Percentiles rank a stretch among this genome's conserved stretches.
Conservation (phyloP, 2,329 filamentous ascomycete species). For the Botrytis elliptica region DNA sequence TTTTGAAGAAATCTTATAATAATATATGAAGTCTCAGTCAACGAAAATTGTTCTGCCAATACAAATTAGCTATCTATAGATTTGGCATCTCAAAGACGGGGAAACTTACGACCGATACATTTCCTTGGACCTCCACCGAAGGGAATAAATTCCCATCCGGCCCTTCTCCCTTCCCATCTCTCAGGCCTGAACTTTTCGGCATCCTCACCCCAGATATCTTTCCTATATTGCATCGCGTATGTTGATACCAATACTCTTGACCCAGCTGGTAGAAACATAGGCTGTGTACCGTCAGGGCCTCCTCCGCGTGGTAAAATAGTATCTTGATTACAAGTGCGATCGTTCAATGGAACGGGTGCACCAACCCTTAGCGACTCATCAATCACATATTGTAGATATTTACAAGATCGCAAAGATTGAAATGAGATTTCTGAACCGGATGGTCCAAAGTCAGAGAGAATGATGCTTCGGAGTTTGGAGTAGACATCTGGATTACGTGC, state of each 20-base stretch:
- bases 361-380: slow-evolving; percentile 45
- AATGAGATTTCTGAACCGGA: slow-evolving; percentile 18
- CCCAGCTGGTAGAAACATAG: slow-evolving; percentile 39
- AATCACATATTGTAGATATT: slow-evolving; percentile 30
- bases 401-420: slow-evolving; percentile 24
- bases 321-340: slow-evolving; percentile 48
- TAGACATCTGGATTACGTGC: slow-evolving; percentile 23
- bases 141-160: slow-evolving; percentile 70
- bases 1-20: slow-evolving; percentile 36
- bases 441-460: slow-evolving; percentile 40
- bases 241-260: slow-evolving; percentile 26
- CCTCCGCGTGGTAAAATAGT: slow-evolving; percentile 41
- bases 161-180: slow-evolving; percentile 49
- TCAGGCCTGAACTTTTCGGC: slow-evolving; percentile 37
- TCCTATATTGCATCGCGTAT: slow-evolving; percentile 39
- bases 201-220: slow-evolving; percentile 65
- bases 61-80: slow-evolving; percentile 16
- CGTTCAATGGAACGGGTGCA: slow-evolving; percentile 53
- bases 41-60: slow-evolving; percentile 34
- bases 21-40: slow-evolving; percentile 36
- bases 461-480: slow-evolving; percentile 42
- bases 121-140: slow-evolving; percentile 69
- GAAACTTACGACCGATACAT: slow-evolving; percentile 59
- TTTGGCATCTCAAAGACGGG: not conserved
- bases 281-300: slow-evolving; percentile 37